phyloP scores from a whole-genome alignment of 345 rosid genomes.

The Salix koriyanagi region DNA sequence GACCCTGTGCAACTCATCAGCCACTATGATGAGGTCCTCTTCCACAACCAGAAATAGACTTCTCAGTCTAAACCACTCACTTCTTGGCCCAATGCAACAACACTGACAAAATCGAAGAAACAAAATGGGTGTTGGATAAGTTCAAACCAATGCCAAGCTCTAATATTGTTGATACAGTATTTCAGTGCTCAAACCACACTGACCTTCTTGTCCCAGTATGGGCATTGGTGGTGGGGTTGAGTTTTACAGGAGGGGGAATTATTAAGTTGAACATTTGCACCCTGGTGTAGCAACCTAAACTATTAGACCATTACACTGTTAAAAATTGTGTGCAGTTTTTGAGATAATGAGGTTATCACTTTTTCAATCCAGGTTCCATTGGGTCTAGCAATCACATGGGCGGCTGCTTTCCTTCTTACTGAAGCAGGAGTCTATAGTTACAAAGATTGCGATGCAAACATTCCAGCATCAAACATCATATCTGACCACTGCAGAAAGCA shows the following conservation, averaged over 20 bases:
- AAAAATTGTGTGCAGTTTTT: not conserved
- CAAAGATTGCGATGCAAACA: slow-evolving; percentile 73
- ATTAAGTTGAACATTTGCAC: not conserved
- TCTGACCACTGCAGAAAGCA: slow-evolving; percentile 87
- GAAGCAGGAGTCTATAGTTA: slow-evolving; percentile 76
- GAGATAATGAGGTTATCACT: not conserved
- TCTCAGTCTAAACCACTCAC: not conserved
- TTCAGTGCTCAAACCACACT: not conserved
- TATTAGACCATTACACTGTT: not conserved
- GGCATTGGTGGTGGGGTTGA: not conserved
- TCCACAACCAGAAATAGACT: not conserved
- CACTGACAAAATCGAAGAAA: not conserved
- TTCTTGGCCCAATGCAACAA: not conserved
- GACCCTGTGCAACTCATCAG: not conserved
- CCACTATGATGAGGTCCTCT: not conserved
- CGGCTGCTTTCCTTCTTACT: slow-evolving; percentile 80
- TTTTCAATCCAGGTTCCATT: slow-evolving; percentile 67
- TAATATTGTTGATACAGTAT: not conserved
- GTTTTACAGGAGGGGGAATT: no score
- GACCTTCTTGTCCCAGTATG: not conserved
- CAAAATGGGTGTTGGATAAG: not conserved
- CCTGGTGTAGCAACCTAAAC: not conserved
- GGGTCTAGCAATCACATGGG: slow-evolving; percentile 95
- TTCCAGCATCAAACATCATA: slow-evolving; percentile 73
- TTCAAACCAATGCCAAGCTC: not conserved